Evolutionary conservation across 352 stramenopile species (phyloP), one percentile per base, ranked within the genome.

Genomic region (Globisporangium parvum): DNA sequence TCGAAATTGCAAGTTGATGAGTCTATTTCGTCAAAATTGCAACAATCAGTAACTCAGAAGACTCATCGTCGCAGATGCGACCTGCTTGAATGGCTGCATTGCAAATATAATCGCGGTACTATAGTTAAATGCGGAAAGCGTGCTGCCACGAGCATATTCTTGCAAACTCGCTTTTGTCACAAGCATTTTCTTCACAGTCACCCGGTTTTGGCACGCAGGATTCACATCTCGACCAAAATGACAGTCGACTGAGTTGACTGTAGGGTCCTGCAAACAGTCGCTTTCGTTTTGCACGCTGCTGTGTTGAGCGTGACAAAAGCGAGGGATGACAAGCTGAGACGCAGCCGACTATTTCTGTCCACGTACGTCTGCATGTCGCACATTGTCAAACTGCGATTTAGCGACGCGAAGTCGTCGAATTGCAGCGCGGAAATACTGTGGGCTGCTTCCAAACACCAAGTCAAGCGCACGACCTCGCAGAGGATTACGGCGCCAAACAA

Each of bases 81-180:
- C n/a, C n/a, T n/a, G n/a, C n/a, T n/a, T n/a, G n/a, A n/a, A n/a
- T n/a, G n/a, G n/a, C n/a, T n/a, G n/a, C n/a, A n/a, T n/a, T n/a
- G n/a, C n/a, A n/a, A n/a, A n/a, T n/a, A n/a, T n/a, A n/a, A n/a
- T n/a, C n/a, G n/a, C n/a, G n/a, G n/a, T n/a, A n/a, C n/a, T 31
- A 31, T 17, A 41, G 15, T 18, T 12, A 2, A 41, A 14, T 41
- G 4, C 47, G 23, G 5, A 52, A 52, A 41, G 17, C 31, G 26
- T 15, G n/a, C 17, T 24, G 26, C 33, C 49, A 55, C 49, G 21
- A 55, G 17, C 35, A 55, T 55, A 9, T 44, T 44, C 18, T 44
- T 5, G 31, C 31, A 44, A 41, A 23, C 20, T 31, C 26, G 26
- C 26, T 31, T 31, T 31, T 31, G 26, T 31, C 26, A 31, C 26